Conservation (phyloP, 495 filamentous ascomycete genomes). For the Platismatia glauca region DNA sequence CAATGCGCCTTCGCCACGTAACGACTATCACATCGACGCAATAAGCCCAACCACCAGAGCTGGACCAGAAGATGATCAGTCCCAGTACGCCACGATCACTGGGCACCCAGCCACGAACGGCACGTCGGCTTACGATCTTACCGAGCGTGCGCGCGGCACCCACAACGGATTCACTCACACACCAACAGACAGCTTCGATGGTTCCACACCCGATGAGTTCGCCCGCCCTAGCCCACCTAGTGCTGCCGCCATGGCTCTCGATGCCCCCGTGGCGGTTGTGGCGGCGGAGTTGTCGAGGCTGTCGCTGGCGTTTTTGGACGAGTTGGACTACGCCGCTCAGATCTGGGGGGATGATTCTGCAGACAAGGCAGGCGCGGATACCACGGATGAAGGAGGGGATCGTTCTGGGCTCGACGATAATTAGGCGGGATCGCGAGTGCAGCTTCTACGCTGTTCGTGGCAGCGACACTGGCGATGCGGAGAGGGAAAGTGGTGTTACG, state of each 20-base stretch:
- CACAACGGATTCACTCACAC: neutral
- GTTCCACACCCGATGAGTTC: neutral
- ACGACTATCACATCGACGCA: neutral
- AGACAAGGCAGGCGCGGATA: neutral
- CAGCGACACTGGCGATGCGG: neutral
- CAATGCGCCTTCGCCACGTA: neutral
- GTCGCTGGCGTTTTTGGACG: neutral
- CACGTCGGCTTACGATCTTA: constrained; percentile 1
- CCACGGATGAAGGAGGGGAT: neutral
- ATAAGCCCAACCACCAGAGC: neutral
- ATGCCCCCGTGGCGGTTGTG: neutral
- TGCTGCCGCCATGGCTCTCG: constrained; percentile 1
- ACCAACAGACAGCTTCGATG: neutral
- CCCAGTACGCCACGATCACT: constrained; percentile 1
- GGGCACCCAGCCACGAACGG: neutral
- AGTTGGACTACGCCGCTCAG: neutral
- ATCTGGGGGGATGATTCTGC: neutral
- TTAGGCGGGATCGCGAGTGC: neutral
- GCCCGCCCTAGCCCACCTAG: constrained; percentile 3
- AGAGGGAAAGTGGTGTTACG: neutral
- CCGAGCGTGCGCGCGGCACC: neutral
- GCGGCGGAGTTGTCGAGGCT: constrained; percentile 4
- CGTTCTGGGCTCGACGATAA: neutral
- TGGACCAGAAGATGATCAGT: neutral
- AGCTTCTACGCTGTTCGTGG: neutral